Base-by-base conservation (phyloP, 2,329 filamentous ascomycete genomes). In the Cladosporium cucumerinum region DNA sequence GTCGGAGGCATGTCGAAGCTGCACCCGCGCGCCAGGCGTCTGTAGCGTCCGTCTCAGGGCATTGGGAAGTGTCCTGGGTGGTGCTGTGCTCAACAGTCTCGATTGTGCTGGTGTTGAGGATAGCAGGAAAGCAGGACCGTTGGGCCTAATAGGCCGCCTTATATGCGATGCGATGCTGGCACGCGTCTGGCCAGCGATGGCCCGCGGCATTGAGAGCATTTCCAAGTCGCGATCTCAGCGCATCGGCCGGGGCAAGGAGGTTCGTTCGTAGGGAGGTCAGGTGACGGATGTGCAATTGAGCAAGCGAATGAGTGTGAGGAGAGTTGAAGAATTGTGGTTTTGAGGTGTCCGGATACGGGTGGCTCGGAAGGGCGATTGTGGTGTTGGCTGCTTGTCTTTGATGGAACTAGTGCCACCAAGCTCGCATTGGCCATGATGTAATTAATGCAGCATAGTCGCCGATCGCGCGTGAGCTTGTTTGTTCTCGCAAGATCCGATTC, bases 31-130 rank as follows among this genome's bases (percentile, higher is more conserved):
- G 32, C 61, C 64, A 12, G 70, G 64, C 39, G 58, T 64, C 12
- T 59, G 58, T 3, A 70, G 57, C n/a, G 55, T 58, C 34, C 66
- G 66, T 51, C 62, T 68, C 23, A 67, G 30, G 26, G 65, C 52
- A 48, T 66, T 66, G 5, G 71, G 66, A 21, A 70, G 61, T 26
- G 66, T 63, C 28, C 65, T 62, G 11, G 49, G 60, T 11, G 55
- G 49, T 32, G 60, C 60, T 30, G 49, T 62, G 34, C 36, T 62
- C 49, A 62, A 25, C 25, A 16, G n/a, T n/a, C 25, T 54, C 6
- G 60, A 62, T 5, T 30, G 12, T 28, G 34, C 23, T 46, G 49
- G 26, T 30, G 21, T 21, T 18, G 23, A 32, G 7, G 59, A 4
- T n/a, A 28, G 39, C 25, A 55, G 32, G 60, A 62, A 46, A 18